These are phyloP conservation scores for Violaceomyces palustris DNA, from an alignment of 1,284 basidiomycete genomes.

Conservation along the genomic window DNA sequence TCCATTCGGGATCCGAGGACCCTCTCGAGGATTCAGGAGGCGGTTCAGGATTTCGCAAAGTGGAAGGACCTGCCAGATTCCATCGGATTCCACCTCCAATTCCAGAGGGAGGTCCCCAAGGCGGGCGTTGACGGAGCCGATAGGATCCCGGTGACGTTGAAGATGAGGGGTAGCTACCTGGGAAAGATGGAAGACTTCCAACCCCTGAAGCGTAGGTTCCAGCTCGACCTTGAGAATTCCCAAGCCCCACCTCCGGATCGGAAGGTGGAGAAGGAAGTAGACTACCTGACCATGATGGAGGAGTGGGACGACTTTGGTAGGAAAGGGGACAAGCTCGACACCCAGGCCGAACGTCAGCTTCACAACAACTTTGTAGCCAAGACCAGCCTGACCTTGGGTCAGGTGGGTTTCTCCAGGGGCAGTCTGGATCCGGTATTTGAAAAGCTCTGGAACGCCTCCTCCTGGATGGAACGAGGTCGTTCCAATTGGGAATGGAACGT, in stretches of 20 bases:
- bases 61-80: constrained; percentile 6
- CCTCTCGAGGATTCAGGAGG: no score
- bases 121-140: constrained; percentile 4
- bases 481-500: constrained; percentile 39
- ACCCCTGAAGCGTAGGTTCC: constrained; percentile 3
- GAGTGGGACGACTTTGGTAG: constrained; percentile 47
- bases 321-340: constrained; percentile 38
- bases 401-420: constrained; percentile 1
- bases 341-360: constrained; percentile 23
- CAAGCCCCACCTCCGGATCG: constrained; percentile 18
- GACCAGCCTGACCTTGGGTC: constrained; percentile 27
- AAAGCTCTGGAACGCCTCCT: constrained; percentile 26
- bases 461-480: constrained; percentile 6
- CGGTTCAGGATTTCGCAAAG: constrained; percentile 22
- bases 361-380: constrained; percentile 46
- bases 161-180: constrained; percentile 31
- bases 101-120: constrained; percentile 10
- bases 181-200: constrained; percentile 12
- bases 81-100: constrained; percentile 39
- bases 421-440: constrained; percentile 14
- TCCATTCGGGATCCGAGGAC: no score
- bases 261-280: constrained; percentile 3
- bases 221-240: constrained; percentile 5
- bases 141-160: constrained; percentile 10
- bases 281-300: constrained; percentile 31